Evolutionary conservation across 2,329 filamentous ascomycete genomes (phyloP).

Genomic region (Phyllosticta citrichinensis): DNA sequence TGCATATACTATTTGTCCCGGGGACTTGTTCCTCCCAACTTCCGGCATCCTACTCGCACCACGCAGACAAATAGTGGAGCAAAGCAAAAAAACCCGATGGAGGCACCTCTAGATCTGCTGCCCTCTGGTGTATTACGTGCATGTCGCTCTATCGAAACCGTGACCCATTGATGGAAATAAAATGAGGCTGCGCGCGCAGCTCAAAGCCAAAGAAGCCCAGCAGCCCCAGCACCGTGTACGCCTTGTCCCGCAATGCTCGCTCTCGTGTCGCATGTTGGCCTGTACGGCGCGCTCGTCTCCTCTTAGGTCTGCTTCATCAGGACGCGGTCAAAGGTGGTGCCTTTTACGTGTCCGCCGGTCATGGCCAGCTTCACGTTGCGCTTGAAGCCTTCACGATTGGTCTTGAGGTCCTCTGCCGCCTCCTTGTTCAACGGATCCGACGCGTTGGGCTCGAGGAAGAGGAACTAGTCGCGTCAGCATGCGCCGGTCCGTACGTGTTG

Average conservation of each 20-base stretch:
- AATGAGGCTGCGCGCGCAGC: not conserved
- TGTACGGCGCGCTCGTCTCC: not conserved
- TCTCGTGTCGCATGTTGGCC: not conserved
- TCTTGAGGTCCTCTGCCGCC: slow-evolving; percentile 81
- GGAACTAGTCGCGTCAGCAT: slow-evolving; percentile 50
- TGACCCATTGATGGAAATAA: not conserved
- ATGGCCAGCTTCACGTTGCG: slow-evolving; percentile 79
- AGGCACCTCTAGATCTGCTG: not conserved
- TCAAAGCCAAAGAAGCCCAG: slow-evolving; percentile 2
- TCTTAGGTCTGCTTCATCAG: slow-evolving; percentile 2
- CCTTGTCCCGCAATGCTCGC: slow-evolving; percentile 10
- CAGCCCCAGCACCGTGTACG: slow-evolving; percentile 9
- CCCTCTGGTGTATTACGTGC: not conserved
- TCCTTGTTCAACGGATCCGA: slow-evolving; percentile 98
- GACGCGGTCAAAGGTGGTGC: slow-evolving; percentile 67
- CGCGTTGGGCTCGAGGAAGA: slow-evolving; percentile 96
- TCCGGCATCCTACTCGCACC: not conserved
- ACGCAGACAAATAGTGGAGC: not conserved
- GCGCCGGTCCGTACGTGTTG: too few species aligned
- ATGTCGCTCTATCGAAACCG: not conserved
- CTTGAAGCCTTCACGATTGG: slow-evolving; percentile 81
- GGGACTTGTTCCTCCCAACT: not conserved
- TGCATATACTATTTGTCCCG: not conserved
- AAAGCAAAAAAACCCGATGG: not conserved
- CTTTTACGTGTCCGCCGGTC: slow-evolving; percentile 67